Evolutionary conservation across 768 basidiomycete genomes (phyloP), one percentile per base, ranked within the genome.

Genomic region (Termitomyces sp.): DNA sequence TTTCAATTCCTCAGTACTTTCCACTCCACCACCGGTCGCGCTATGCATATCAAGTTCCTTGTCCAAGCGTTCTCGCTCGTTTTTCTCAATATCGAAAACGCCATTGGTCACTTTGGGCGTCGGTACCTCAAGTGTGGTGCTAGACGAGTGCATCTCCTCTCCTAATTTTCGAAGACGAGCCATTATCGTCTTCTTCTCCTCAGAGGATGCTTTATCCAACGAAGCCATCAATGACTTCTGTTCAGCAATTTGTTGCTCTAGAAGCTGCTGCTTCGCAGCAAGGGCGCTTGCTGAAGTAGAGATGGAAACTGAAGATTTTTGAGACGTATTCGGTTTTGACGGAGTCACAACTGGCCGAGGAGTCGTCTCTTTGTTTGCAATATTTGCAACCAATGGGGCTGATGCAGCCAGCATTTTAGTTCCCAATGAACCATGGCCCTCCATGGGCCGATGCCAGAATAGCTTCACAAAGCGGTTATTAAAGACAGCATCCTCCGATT

Each of bases 371-470:
- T 76, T 78, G 7, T 69, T 59, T 23, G 69, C 56, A 45, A 90
- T 78, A 59, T 84, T 87, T 29, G 88, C 86, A 10, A 96, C 78
- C 10, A 90, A 63, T 2, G 85, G 80, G 7, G 91, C 91, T 27
- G 89, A 90, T 4, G 89, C 91, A 13, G 89, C 92, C 55, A 98
- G 72, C 75, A 87, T 82, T 59, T 88, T 80, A 45, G 83, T 74
- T 2, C 94, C 94, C 16, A 75, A 77, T 58, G 84, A 85, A 7
- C 94, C 94, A 63, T 94, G 90, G 0, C 95, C 94, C 51, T 90
- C 91, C 84, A 94, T 83, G 7, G 93, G 94, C 54, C 89, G 80
- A 71, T 96, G 93, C 94, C 95, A 97, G 63, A 96, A 92, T 32
- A 97, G 79, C 70, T 95, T 96, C 60, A 97, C 94, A 68, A 97